Base-by-base conservation (phyloP, 306 rosid genomes). In the Spatholobus suberectus region DNA sequence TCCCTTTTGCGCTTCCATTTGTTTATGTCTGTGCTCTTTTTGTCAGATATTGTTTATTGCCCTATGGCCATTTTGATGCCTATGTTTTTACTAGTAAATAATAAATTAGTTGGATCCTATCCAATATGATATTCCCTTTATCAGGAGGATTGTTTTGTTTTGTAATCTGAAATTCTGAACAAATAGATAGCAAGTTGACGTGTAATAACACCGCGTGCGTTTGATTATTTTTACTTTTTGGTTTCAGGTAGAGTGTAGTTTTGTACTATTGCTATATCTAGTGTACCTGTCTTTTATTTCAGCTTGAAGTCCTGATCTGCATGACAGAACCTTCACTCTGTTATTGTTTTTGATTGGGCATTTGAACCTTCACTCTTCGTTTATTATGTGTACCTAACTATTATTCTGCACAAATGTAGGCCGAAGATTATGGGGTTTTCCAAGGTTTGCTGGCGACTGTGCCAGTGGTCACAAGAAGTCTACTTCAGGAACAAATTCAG, bases 381-480 rank as follows among this genome's bases (percentile, higher is more conserved):
- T 70, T 20, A 17, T 3, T 49, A 37, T 32, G 44, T 69, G 46
- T 20, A n/a, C 51, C 37, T 57, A 32, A 76, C 71, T 41, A 32
- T 63, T 54, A 13, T 24, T 32, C 62, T 85, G 46, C 29, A 38
- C 73, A 55, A 62, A 27, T 86, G 79, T 91, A 96, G 99, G 98
- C 74, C 79, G 94, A 84, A 92, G 87, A 51, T 77, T 94, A 73
- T 96, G 99, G 99, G 97, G 92, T 41, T 96, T 96, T 73, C 99
- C 99, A 1, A 88, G 90, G 85, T 96, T 96, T 76, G 86, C 99
- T 4, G 99, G 98, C 62, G 99, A 96, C 83, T 96, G 99, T 77
- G 99, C 99, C 44, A 89, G 47, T 77, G 88, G 86, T 66, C 87
- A 86, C 82, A 87, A 78, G 81, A 94, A 91, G 83, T 85, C 93